These are phyloP conservation scores for Forsythia suspensa DNA, from an alignment of 257 asterid species.

Conservation along the genomic window DNA sequence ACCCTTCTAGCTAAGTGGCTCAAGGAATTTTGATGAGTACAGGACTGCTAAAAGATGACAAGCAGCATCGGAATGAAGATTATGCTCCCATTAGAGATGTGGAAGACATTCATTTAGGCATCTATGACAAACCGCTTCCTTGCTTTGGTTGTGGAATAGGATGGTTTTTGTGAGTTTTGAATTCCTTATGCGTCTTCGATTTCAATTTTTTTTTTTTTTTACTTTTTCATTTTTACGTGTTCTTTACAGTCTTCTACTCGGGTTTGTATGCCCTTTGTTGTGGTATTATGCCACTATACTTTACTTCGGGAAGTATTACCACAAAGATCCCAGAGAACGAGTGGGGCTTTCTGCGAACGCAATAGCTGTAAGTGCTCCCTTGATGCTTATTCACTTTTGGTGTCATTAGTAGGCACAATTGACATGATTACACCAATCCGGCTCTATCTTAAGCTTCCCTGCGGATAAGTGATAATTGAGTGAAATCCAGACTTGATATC, in stretches of 20 bases:
- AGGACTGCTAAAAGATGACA: slow-evolving; percentile 1
- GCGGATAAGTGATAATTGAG: neutral
- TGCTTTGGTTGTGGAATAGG: slow-evolving; percentile 50
- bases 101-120: slow-evolving; percentile 31
- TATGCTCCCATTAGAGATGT: slow-evolving; percentile 17
- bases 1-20: neutral
- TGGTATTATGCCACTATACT: slow-evolving; percentile 38
- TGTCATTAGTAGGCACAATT: neutral
- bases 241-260: slow-evolving; percentile 27
- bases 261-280: slow-evolving; percentile 28
- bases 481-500: neutral
- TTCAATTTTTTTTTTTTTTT: neutral
- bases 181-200: neutral
- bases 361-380: slow-evolving; percentile 30
- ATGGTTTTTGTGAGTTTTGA: slow-evolving; percentile 43
- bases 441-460: neutral
- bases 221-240: neutral
- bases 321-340: slow-evolving; percentile 40
- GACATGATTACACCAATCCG: neutral
- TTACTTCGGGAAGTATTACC: slow-evolving; percentile 36
- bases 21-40: neutral
- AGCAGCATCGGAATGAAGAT: slow-evolving; percentile 16
- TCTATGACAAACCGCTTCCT: slow-evolving; percentile 44
- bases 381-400: neutral
- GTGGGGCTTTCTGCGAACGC: slow-evolving; percentile 40